Evolutionary conservation across 2,329 filamentous ascomycete species (phyloP), one percentile per base, ranked within the genome.

Genomic region (Rhynchosporium graminicola): DNA sequence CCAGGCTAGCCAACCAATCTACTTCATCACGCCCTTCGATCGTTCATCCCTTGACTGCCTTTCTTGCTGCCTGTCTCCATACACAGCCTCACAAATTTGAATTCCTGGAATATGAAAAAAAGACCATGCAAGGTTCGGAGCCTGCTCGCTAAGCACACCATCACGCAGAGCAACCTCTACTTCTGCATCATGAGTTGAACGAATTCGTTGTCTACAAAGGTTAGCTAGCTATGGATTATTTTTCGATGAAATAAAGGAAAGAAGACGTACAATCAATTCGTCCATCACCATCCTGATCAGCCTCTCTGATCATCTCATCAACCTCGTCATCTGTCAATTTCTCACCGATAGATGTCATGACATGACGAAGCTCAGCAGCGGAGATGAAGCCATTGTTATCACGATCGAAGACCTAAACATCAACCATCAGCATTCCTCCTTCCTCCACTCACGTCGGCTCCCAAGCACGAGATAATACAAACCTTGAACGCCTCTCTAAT

Each of bases 151-250:
- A 56, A 59, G 59, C 51, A 57, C 56, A 36, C 48, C 38, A 59
- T 54, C 26, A 50, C 51, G 60, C 60, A 63, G 45, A 64, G 38
- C 61, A 62, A 67, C 50, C 59, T 68, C 62, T 91, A 94, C 83
- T 94, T 94, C 84, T 95, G 91, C 91, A 95, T 94, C 91, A 95
- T 95, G 76, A 95, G 87, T 81, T 95, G 91, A 72, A 95, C 91
- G 75, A 95, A 95, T 79, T 95, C 91, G 82, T 94, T 94, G 81
- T 94, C 90, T 94, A 72, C 13, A 52, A 15, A 55, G 20, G 46
- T 28, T 33, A 57, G 33, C 38, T 33, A 47, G 33, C 38, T 63
- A 40, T 63, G 73, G 20, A 20, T 20, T 20, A 20, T 1, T 20
- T 76, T 74, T 76, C 12, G n/a, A n/a, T 9, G 3, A 7, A 42